These are phyloP conservation scores for Antrodiella citrinella DNA, from an alignment of 768 basidiomycete species.

Conservation along the genomic window DNA sequence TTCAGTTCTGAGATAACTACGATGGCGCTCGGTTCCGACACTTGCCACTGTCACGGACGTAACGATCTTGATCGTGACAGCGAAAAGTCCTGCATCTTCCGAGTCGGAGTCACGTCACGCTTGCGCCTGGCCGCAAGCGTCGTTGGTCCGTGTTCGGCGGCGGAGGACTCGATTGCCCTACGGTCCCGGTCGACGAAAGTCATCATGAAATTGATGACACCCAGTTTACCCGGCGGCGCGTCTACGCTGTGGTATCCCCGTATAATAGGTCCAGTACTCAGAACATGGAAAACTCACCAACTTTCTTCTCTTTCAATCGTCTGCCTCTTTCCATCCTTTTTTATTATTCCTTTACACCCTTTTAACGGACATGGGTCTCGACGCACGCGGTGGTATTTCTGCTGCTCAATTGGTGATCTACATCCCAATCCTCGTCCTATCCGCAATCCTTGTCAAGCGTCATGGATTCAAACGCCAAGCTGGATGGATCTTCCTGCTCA, in stretches of 20 bases:
- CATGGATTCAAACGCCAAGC: conserved; percentile 53
- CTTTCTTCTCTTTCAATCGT: conserved; percentile 1
- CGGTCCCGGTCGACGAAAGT: no score
- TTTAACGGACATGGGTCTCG: conserved; percentile 23
- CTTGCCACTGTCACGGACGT: no score
- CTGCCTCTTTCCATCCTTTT: conserved; percentile 1
- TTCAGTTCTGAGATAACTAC: no score
- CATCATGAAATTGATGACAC: no score
- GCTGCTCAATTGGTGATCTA: conserved; percentile 55
- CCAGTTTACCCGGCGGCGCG: not conserved
- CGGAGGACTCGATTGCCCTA: not conserved
- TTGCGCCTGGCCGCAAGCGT: not conserved
- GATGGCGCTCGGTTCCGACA: no score
- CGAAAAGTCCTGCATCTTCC: not conserved
- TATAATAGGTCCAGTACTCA: not conserved
- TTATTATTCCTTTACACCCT: not conserved
- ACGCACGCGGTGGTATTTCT: conserved; percentile 43
- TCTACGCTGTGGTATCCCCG: not conserved
- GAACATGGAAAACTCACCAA: not conserved
- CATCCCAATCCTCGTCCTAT: conserved; percentile 41
- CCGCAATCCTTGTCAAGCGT: conserved; percentile 36
- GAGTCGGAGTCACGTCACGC: not conserved
- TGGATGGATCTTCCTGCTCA: conserved; percentile 61
- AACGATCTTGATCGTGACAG: not conserved
- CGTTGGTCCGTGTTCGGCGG: not conserved